A percentile compares a stretch with the other conserved stretches of the same genome.
phyloP scores from a whole-genome alignment of 2,329 filamentous ascomycete species.

The Pestalotiopsis sp. region DNA sequence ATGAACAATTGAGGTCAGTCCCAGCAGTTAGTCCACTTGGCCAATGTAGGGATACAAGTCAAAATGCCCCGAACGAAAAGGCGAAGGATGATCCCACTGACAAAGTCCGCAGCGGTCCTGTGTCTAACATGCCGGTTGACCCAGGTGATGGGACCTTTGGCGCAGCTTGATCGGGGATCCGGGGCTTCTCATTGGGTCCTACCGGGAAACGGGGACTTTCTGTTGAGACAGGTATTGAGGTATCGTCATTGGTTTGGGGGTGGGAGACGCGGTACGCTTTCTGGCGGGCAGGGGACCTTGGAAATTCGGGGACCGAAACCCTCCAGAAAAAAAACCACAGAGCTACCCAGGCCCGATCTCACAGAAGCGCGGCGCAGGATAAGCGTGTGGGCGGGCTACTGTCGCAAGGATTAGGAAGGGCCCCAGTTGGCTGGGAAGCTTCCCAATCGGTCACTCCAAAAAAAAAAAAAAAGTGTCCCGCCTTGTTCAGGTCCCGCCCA shows the following conservation, averaged over 20 bases:
- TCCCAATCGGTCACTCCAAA: not conserved
- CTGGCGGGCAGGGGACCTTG: not conserved
- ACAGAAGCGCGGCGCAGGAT: not conserved
- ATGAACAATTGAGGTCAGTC: not conserved
- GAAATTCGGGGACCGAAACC: constrained; percentile 11
- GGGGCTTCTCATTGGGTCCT: constrained; percentile 7
- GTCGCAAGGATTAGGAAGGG: not conserved
- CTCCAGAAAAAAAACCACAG: not conserved
- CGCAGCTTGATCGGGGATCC: not conserved
- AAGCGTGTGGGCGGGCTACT: not conserved
- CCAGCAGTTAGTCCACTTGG: not conserved
- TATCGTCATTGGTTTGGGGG: not conserved
- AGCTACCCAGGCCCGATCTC: not conserved
- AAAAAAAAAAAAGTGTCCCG: not conserved
- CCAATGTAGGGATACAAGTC: not conserved
- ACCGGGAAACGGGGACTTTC: not conserved
- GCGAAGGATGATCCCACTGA: not conserved
- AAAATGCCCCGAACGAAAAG: not conserved
- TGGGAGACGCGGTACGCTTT: not conserved
- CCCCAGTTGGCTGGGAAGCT: not conserved
- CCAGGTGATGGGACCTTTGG: constrained; percentile 2
- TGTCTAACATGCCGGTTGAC: not conserved
- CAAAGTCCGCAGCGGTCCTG: not conserved
- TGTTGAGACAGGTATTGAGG: not conserved
- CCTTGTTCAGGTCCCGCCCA: not conserved